Evolutionary conservation across 306 rosid species (phyloP).

Genomic region (Sicyos baderoa): DNA sequence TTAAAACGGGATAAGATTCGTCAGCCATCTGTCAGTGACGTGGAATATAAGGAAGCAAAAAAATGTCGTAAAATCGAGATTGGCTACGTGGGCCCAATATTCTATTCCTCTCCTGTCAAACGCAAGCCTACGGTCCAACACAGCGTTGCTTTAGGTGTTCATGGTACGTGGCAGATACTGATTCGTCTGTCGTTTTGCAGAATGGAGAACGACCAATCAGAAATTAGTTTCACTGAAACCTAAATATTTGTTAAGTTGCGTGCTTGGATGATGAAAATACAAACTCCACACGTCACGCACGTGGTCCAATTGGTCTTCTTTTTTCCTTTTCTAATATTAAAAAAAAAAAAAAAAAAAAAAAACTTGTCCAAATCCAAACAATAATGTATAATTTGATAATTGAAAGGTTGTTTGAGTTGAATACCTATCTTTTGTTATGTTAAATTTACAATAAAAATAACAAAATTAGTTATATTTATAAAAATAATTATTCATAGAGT

Average conservation of each 20-base stretch:
- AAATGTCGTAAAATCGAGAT: not conserved
- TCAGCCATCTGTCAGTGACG: not conserved
- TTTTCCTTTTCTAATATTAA: too few relatives aligned
- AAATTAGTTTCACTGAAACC: not conserved
- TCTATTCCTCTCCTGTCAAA: not conserved
- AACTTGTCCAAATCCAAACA: too few relatives aligned
- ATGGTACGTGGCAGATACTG: not conserved
- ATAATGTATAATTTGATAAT: too few relatives aligned
- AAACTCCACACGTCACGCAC: not conserved
- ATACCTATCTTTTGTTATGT: too few relatives aligned
- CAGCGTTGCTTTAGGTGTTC: not conserved
- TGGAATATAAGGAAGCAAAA: not conserved
- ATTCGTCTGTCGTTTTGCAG: not conserved
- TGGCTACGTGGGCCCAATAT: not conserved
- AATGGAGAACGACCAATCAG: not conserved
- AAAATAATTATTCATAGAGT: too few relatives aligned
- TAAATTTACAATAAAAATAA: too few relatives aligned
- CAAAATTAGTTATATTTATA: too few relatives aligned
- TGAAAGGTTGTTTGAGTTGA: too few relatives aligned
- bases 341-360: too few relatives aligned
- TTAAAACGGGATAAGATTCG: not conserved
- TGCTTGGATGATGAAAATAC: not conserved
- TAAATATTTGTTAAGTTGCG: not conserved
- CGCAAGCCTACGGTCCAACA: not conserved
- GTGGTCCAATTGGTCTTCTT: not conserved